Base-by-base conservation (phyloP, 257 asterid genomes). In the Nicotiana noctiflora region DNA sequence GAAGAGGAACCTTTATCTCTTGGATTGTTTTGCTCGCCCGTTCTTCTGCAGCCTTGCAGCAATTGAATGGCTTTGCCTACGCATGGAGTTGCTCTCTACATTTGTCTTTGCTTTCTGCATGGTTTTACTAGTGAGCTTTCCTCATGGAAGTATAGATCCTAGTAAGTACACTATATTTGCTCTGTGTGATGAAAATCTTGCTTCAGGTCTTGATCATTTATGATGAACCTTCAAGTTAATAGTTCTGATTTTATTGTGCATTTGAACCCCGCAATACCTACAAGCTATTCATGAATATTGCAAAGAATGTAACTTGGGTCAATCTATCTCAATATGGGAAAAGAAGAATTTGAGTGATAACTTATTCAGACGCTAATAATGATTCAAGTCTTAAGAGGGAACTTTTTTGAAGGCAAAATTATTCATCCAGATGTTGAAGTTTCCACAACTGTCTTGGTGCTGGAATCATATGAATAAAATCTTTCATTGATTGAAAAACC, bases 11-110 rank as follows among this genome's bases (percentile, higher is more conserved):
- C 91, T 96, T 68, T 88, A 94, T 89, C 99, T 96, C 86, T 97
- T 96, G 65, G 99, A 96, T 87, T 94, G 97, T 91, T 96, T 92
- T 89, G 91, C 98, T 85, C 99, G 99, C 2, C 99, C 99, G 4
- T 96, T 90, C 88, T 96, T 96, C 87, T 96, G 95, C 91, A 92
- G 98, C 84, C 90, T 96, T 86, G 92, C 99, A 55, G 99, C 99
- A 80, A 96, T 96, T 49, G 99, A 96, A 86, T 96, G 99, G 99
- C 98, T 96, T 79, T 96, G 99, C 86, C 83, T 96, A 77, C 95
- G 99, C 60, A 96, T 96, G 99, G 99, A 96, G 86, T 84, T 96
- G 88, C 98, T 96, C 57, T 96, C 99, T 0, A 96, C 99, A 8
- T 91, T 92, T 75, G 99, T 94, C 57, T 94, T 96, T 86, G 97